Conservation (phyloP, 129 eudicot genomes). For the Sambucus nigra region DNA sequence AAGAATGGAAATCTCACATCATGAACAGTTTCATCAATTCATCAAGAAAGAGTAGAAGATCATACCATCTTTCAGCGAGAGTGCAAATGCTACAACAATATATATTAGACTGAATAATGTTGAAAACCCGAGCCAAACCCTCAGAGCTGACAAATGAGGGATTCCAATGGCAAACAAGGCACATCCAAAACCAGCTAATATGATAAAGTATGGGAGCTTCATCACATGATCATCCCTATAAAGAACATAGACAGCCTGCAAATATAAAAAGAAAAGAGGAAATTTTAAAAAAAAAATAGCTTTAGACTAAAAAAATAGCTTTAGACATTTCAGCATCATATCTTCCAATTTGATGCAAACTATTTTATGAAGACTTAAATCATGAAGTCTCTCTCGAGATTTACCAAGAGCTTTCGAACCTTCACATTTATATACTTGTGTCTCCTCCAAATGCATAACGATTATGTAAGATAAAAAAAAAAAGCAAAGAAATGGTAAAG, state of each 20-base stretch:
- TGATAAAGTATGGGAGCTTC: slow-evolving; percentile 78
- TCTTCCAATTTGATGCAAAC: background rate
- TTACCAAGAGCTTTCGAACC: background rate
- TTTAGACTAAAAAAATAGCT: background rate
- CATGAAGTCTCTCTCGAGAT: too few relatives aligned
- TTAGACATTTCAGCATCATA: background rate
- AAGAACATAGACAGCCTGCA: slow-evolving; percentile 69
- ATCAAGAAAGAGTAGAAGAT: slow-evolving; percentile 5
- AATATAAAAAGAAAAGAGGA: slow-evolving; percentile 1
- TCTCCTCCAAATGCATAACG: background rate
- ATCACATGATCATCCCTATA: slow-evolving; percentile 44
- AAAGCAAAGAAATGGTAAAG: too few relatives aligned
- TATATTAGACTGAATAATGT: slow-evolving; percentile 65
- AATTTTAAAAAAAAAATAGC: background rate
- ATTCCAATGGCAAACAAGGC: slow-evolving; percentile 62
- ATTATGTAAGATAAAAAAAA: too few relatives aligned
- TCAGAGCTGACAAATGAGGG: slow-evolving; percentile 77
- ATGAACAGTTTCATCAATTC: background rate
- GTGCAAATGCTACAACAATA: slow-evolving; percentile 44
- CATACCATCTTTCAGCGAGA: slow-evolving; percentile 80
- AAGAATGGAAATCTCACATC: too few relatives aligned
- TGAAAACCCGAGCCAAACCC: slow-evolving; percentile 76
- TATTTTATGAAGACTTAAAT: background rate
- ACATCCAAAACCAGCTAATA: slow-evolving; percentile 64
- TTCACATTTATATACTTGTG: background rate